Evolutionary conservation across 2,329 filamentous ascomycete species (phyloP), one percentile per base, ranked within the genome.

Genomic region (Sphaerulina populicola): DNA sequence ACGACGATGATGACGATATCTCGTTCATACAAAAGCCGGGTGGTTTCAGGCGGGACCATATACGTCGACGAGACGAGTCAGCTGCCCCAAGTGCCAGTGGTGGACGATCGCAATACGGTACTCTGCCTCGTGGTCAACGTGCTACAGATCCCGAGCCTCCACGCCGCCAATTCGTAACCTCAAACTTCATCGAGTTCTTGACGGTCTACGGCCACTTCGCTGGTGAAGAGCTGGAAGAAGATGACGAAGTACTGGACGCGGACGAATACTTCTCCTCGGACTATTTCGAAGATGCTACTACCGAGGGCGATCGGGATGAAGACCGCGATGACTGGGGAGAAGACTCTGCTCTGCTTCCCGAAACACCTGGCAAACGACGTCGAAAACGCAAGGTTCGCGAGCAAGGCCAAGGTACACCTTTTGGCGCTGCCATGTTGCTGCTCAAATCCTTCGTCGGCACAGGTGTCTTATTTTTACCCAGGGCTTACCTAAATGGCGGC

Each of bases 381-480:
- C 80, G 88, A 64, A 84, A 82, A 71, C 83, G 88, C 65, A 91
- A 88, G 73, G 76, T 80, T 46, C 83, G 87, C 38, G 79, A 82
- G 47, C 80, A 81, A 54, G 88, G 90, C 36, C 89, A 83, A 48
- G 90, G 88, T 61, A 85, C 81, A 44, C 82, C 86, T 3, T 83
- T 82, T 57, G 87, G 86, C 55, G 91, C 93, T 8, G 83, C 86
- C 9, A 70, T 96, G 60, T 77, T 98, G 48, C 76, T 98, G 38
- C 81, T 98, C 59, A 98, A 98, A 74, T 97, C 91, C 0, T 98
- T 98, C 66, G 93, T 98, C 43, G 93, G 94, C 15, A 98, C 93
- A 0, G 91, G 91, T 50, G 91, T 97, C 7, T 75, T 97, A 12
- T 97, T 97, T 72, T 74, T 97, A 31, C 91, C 91, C 0, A 83